Evolutionary conservation across 225 moss, liverwort and hornwort species (phyloP).

Genomic region (Thuidium tamariscinum): DNA sequence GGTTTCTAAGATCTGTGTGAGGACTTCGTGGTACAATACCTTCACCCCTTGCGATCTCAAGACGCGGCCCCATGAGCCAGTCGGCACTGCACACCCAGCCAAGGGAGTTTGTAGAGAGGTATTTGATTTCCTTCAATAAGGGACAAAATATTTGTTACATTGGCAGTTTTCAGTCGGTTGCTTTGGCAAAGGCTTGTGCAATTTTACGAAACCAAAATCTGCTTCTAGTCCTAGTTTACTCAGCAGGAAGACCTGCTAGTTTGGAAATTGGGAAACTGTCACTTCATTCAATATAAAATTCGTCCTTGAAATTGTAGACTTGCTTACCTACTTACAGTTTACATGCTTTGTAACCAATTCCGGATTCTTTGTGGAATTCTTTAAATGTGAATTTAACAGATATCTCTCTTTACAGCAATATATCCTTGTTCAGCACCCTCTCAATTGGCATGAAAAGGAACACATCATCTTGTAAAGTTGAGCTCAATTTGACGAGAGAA

Average conservation of each 20-base stretch:
- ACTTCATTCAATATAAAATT: neutral
- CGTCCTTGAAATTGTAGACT: neutral
- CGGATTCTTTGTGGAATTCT: neutral
- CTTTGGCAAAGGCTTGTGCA: neutral
- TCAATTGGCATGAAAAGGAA: neutral
- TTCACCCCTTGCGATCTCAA: neutral
- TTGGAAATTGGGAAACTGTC: neutral
- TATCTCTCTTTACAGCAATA: neutral
- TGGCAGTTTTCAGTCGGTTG: neutral
- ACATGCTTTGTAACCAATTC: neutral
- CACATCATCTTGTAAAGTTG: neutral
- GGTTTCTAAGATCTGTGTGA: conserved; percentile 1
- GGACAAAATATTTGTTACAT: neutral
- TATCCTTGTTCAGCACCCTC: neutral
- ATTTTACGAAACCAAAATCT: neutral
- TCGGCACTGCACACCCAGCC: neutral
- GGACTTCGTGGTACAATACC: neutral
- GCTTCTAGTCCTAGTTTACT: neutral
- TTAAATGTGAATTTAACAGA: no score
- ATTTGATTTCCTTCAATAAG: neutral
- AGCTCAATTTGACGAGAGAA: neutral
- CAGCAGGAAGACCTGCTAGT: neutral
- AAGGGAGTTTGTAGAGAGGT: neutral
- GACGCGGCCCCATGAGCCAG: neutral
- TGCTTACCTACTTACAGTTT: neutral